Percentiles rank a stretch among this genome's conserved stretches.
These are phyloP conservation scores for Quercus variabilis DNA, from an alignment of 306 rosid species.

Conservation along the genomic window DNA sequence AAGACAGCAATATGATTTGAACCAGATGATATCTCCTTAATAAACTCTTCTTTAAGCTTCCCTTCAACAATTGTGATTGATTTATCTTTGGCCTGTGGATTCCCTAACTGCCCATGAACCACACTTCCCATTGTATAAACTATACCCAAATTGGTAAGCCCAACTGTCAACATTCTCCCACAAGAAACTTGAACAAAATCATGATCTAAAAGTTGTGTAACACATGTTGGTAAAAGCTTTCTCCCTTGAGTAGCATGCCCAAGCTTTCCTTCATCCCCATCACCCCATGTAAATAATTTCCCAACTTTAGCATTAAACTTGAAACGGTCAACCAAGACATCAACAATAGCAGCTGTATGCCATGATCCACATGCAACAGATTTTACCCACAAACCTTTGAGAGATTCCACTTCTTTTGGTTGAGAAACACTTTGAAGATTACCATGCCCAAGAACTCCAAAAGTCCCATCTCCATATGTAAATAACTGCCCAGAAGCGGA, in stretches of 20 bases:
- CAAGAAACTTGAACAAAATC: slow-evolving; percentile 82
- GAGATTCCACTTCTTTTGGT: slow-evolving; percentile 78
- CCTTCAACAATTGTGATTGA: slow-evolving; percentile 61
- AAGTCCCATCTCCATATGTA: slow-evolving; percentile 87
- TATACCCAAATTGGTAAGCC: slow-evolving; percentile 65
- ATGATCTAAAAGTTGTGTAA: slow-evolving; percentile 64
- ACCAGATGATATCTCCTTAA: slow-evolving; percentile 61
- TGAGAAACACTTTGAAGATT: slow-evolving; percentile 43
- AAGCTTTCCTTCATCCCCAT: slow-evolving; percentile 71
- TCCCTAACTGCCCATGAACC: slow-evolving; percentile 71
- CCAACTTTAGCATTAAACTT: slow-evolving; percentile 48
- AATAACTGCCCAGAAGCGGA: slow-evolving; percentile 63
- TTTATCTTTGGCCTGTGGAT: slow-evolving; percentile 52
- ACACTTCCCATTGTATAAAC: slow-evolving; percentile 74
- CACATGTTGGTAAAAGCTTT: slow-evolving; percentile 71
- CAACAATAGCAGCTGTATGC: slow-evolving; percentile 82
- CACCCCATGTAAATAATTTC: slow-evolving; percentile 90
- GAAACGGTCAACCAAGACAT: slow-evolving; percentile 40
- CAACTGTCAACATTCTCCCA: slow-evolving; percentile 74
- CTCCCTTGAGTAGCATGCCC: slow-evolving; percentile 60
- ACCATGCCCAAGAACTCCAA: slow-evolving; percentile 89
- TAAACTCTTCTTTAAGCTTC: slow-evolving; percentile 71
- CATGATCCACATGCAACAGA: slow-evolving; percentile 89
- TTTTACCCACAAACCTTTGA: slow-evolving; percentile 56
- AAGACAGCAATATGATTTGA: slow-evolving; percentile 68